Percentiles rank a stretch among this genome's conserved stretches.
Conservation (phyloP, 1,139 yeast genomes). For the Tardiomyces depauwii region DNA sequence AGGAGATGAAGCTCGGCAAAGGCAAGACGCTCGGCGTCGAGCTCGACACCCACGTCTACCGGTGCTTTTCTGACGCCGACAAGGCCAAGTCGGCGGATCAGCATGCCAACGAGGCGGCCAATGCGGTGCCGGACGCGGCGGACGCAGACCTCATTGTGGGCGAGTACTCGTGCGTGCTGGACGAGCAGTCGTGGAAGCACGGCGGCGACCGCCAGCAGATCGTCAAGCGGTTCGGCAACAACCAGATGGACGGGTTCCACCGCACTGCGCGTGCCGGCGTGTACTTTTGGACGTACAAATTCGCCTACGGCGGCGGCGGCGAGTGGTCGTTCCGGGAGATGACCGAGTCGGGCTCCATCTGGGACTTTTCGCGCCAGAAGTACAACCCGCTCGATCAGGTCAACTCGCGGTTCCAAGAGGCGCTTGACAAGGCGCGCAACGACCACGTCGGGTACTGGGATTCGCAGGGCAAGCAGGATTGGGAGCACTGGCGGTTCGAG, state of each 20-base stretch:
- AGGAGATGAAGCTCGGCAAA: slow-evolving; percentile 16
- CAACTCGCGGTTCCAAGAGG: slow-evolving; percentile 30
- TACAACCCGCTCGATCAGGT: slow-evolving; percentile 15
- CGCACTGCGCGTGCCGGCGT: slow-evolving; percentile 54
- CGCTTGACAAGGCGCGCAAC: slow-evolving; percentile 29
- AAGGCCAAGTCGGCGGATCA: slow-evolving; percentile 52
- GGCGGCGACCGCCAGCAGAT: slow-evolving; percentile 33
- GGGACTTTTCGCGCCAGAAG: slow-evolving; percentile 27
- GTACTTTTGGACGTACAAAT: slow-evolving; percentile 87
- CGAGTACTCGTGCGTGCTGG: slow-evolving; percentile 84
- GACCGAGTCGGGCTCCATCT: slow-evolving; percentile 55
- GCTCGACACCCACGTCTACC: slow-evolving; percentile 75
- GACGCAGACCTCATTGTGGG: slow-evolving; percentile 74
- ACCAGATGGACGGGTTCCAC: slow-evolving; percentile 29
- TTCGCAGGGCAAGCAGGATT: slow-evolving; percentile 43
- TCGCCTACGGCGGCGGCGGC: slow-evolving; percentile 83
- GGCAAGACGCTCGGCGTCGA: slow-evolving; percentile 43
- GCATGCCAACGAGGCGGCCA: slow-evolving; percentile 43
- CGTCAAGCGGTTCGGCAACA: slow-evolving; percentile 36
- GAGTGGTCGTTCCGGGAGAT: slow-evolving; percentile 90
- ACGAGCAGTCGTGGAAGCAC: slow-evolving; percentile 58
- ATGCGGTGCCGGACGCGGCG: slow-evolving; percentile 29
- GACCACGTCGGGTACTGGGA: slow-evolving; percentile 64
- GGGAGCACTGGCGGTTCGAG: slow-evolving; percentile 70
- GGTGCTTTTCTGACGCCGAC: slow-evolving; percentile 75